Conservation (phyloP, 1,139 yeast genomes). For the Hansenula anomala region DNA sequence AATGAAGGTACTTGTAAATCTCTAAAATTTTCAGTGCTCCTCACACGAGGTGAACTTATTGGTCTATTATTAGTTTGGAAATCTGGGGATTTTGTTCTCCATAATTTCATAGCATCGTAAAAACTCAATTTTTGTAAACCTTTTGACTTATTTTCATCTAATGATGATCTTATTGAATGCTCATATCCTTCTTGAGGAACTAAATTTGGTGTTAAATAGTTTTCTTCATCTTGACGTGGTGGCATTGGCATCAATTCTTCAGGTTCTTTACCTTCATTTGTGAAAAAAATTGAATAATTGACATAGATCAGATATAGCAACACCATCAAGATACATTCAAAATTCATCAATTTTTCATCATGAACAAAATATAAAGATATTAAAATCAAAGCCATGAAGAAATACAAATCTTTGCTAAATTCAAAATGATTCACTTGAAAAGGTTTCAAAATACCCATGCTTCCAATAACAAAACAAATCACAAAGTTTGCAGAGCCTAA, state of each 20-base stretch:
- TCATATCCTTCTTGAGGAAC: background rate
- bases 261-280: conserved; percentile 7
- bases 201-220: background rate
- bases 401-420: conserved; percentile 38
- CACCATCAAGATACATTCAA: conserved; percentile 44
- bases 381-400: conserved; percentile 30
- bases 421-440: conserved; percentile 45
- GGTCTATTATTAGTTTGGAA: background rate
- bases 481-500: conserved; percentile 82
- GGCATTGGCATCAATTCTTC: background rate
- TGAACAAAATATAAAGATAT: conserved; percentile 39
- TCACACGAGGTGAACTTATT: background rate
- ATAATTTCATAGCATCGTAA: conserved; percentile 12
- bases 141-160: conserved; percentile 11
- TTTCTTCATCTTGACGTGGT: conserved; percentile 5
- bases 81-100: conserved; percentile 3
- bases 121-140: conserved; percentile 14
- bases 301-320: conserved; percentile 35
- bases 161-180: background rate
- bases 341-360: conserved; percentile 44
- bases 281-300: conserved; percentile 22
- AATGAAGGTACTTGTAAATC: background rate
- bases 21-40: background rate
- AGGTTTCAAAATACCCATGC: conserved; percentile 66
- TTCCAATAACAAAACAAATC: conserved; percentile 70